Evolutionary conservation across 306 rosid genomes (phyloP), one percentile per base, ranked within the genome.

Genomic region (Sicyos edulis): DNA sequence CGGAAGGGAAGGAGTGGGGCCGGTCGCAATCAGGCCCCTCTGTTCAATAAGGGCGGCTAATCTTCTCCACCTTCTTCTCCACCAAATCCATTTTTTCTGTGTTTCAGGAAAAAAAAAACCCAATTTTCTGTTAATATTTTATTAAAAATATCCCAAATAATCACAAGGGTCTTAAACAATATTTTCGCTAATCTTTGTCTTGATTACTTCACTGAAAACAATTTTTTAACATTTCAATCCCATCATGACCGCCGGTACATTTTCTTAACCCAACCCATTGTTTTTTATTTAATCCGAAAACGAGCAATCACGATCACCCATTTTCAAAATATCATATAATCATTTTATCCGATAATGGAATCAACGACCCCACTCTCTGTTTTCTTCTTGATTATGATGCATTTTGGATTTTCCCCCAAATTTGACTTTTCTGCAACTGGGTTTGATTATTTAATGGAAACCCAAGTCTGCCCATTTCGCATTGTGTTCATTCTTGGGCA

Each of bases 331-430:
- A 66, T 66, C 37, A n/a, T 67, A 9, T 0, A 10, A 40, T 40
- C 42, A 3, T 22, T 68, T 37, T 49, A 47, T 4, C 42, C 13
- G 22, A 47, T 68, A 68, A 68, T 68, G 72, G 72, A 68, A 49
- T 15, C 53, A 22, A 7, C 42, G 72, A 68, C 72, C 72, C 72
- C 72, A 68, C 72, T 40, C 7, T 7, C 45, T 40, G 45, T 8
- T 40, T 40, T 40, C 45, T 40, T 40, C 45, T 65, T 44, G 42
- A 3, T 21, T 13, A 40, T 68, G 56, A 20, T 44, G 21, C 57
- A 49, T 20, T 66, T 58, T 14, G 29, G 29, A 20, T 19, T 45
- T 32, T 21, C 13, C 7, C 54, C 71, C 72, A 47, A 49, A 13
- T 3, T 68, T 68, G 72, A 68, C 72, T 68, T 68, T 12, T 19